Evolutionary conservation across 1,284 basidiomycete species (phyloP), one percentile per base, ranked within the genome.

Genomic region (Naganishia cerealis): DNA sequence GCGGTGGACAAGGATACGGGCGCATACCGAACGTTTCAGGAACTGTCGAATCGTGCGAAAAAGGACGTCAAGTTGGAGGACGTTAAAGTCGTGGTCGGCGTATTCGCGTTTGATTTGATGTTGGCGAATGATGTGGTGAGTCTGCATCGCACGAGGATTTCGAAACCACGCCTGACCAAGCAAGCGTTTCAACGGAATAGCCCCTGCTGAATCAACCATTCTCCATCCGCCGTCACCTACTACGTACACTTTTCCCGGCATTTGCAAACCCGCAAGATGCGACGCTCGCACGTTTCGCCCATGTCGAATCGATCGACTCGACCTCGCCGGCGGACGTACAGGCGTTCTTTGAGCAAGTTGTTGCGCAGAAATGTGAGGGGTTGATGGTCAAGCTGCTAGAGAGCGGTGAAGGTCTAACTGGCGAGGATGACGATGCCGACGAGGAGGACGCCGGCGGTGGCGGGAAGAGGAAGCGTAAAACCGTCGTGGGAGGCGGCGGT

Each of bases 21-120:
- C 50, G 89, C 89, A 71, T 85, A 98, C 57, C 87, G 97, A 83
- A 95, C 95, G 0, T 99, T 99, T 86, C 96, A 99, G 80, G 95
- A 99, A 76, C 86, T 99, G 6, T 93, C 91, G 73, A 89, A 88
- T 72, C 86, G 96, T 61, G 98, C 98, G 75, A 89, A 96, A 67
- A 99, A 99, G 81, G 96, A 98, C 73, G 96, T 99, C 74, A 92
- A 91, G 77, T 86, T 94, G 0, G 91, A 94, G 76, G 94, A 99
- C 77, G 94, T 99, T 76, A 91, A 93, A 83, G 90, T 99, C 70
- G 87, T 89, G 66, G 96, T 99, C 15, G 95, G 93, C 75, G 85
- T 99, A 4, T 98, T 94, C 78, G 93, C 88, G 0, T 99, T 99
- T 75, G 96, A 99, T 77, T 82, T 99, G 59, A 85, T 99, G 70